phyloP scores from a whole-genome alignment of 192 early-diverging fungal genomes.

The Funneliformis geosporum region DNA sequence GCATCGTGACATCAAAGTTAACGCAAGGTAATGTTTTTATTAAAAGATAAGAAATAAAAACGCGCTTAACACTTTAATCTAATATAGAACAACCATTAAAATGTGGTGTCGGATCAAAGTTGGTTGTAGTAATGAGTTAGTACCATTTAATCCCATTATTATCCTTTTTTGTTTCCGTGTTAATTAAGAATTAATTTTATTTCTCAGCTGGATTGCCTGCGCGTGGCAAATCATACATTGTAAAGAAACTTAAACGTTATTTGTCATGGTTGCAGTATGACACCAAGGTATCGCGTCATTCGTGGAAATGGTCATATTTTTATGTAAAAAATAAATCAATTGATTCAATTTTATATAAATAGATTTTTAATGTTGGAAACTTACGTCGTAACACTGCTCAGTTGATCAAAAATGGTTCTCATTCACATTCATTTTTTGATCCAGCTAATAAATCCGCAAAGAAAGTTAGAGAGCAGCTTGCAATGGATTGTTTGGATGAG shows the following conservation, averaged over 20 bases:
- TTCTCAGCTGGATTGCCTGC: slow-evolving; percentile 86
- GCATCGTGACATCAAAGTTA: background rate
- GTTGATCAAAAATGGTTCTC: slow-evolving; percentile 49
- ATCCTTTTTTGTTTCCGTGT: background rate
- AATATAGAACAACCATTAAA: background rate
- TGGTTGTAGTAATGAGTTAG: slow-evolving; percentile 92
- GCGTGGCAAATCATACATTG: slow-evolving; percentile 93
- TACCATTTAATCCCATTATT: background rate
- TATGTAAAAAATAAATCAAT: background rate
- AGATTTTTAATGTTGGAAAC: slow-evolving; percentile 97
- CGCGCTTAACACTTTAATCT: no score
- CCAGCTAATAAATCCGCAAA: slow-evolving; percentile 79
- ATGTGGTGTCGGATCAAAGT: slow-evolving; percentile 64
- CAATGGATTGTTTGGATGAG: slow-evolving; percentile 90
- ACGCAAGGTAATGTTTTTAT: background rate
- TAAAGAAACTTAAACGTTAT: slow-evolving; percentile 93
- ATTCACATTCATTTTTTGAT: slow-evolving; percentile 93
- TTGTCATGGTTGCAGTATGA: slow-evolving; percentile 78
- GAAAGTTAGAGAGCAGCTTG: slow-evolving; percentile 80
- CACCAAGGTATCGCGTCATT: slow-evolving; percentile 59
- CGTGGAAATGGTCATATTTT: background rate
- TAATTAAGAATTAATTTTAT: background rate
- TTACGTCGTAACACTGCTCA: slow-evolving; percentile 71
- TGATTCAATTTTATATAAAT: slow-evolving; percentile 34
- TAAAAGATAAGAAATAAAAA: background rate